Conservation (phyloP, 1,139 yeast species). For the Suhomyces bokatorum region DNA sequence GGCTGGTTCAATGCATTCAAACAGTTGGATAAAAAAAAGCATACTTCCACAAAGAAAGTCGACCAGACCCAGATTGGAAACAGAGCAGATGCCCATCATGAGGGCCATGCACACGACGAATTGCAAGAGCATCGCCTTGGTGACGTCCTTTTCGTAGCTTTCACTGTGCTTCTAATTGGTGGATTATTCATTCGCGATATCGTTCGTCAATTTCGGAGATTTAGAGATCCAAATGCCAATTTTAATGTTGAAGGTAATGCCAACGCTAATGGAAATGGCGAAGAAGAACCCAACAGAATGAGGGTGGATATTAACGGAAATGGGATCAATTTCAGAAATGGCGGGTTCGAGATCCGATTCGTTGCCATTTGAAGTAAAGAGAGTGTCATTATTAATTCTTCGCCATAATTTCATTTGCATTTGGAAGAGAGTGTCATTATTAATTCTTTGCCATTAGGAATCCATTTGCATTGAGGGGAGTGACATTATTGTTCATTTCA, state of each 20-base stretch:
- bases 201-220: slow-evolving; percentile 29
- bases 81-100: slow-evolving; percentile 40
- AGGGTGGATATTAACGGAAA: slow-evolving; percentile 18
- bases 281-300: slow-evolving; percentile 10
- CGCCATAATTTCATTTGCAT: neutral
- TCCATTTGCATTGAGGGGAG: neutral
- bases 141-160: slow-evolving; percentile 36
- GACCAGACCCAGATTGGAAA: neutral
- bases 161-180: slow-evolving; percentile 32
- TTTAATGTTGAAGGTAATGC: too few relatives aligned
- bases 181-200: slow-evolving; percentile 33
- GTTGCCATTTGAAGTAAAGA: slow-evolving; percentile 27
- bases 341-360: slow-evolving; percentile 40
- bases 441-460: too few relatives aligned
- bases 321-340: slow-evolving; percentile 28
- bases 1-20: slow-evolving; percentile 44
- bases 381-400: slow-evolving; percentile 13
- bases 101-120: slow-evolving; percentile 27
- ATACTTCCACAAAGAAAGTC: slow-evolving; percentile 4
- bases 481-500: slow-evolving; percentile 2
- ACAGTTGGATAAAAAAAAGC: slow-evolving; percentile 23
- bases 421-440: neutral
- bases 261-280: too few relatives aligned
- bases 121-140: slow-evolving; percentile 29
- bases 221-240: slow-evolving; percentile 15